phyloP scores from a whole-genome alignment of 495 filamentous ascomycete genomes.

The Durotheca rogersii region DNA sequence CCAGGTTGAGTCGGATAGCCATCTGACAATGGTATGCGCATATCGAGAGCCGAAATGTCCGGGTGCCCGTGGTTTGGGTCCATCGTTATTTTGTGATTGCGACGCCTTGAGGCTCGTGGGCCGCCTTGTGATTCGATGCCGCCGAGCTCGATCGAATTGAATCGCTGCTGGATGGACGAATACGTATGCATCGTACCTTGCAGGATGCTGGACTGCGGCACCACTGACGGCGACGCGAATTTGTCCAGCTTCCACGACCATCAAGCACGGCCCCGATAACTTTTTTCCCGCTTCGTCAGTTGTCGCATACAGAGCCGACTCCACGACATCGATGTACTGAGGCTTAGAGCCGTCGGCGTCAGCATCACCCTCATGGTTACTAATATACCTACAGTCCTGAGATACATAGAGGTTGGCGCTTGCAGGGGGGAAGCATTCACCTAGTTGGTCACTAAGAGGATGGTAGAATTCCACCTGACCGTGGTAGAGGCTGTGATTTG shows the following conservation, averaged over 20 bases:
- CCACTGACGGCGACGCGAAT: too few species aligned
- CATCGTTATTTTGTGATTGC: slow-evolving; percentile 23
- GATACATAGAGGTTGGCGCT: not conserved
- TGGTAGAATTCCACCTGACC: not conserved
- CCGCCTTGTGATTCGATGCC: slow-evolving; percentile 31
- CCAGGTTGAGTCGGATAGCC: slow-evolving; percentile 21
- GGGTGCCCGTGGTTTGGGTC: slow-evolving; percentile 19
- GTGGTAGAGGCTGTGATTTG: not conserved
- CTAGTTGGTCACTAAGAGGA: not conserved
- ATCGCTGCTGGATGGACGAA: slow-evolving; percentile 23
- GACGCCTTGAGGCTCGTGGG: slow-evolving; percentile 23
- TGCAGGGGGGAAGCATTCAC: not conserved
- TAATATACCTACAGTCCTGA: not conserved
- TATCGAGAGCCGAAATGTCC: slow-evolving; percentile 24
- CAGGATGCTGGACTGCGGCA: slow-evolving; percentile 28
- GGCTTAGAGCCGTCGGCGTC: too few species aligned
- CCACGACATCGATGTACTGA: too few species aligned
- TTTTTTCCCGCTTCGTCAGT: too few species aligned
- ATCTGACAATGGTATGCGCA: slow-evolving; percentile 36
- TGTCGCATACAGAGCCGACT: too few species aligned
- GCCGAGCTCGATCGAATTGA: slow-evolving; percentile 27
- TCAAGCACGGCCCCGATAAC: too few species aligned
- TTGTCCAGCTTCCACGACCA: too few species aligned
- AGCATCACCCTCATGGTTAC: not conserved
- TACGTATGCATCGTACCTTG: slow-evolving; percentile 34